Percentiles rank a stretch among this genome's conserved stretches.
Conservation (phyloP, 1,284 basidiomycete species). For the Tilletiaria anomala region DNA sequence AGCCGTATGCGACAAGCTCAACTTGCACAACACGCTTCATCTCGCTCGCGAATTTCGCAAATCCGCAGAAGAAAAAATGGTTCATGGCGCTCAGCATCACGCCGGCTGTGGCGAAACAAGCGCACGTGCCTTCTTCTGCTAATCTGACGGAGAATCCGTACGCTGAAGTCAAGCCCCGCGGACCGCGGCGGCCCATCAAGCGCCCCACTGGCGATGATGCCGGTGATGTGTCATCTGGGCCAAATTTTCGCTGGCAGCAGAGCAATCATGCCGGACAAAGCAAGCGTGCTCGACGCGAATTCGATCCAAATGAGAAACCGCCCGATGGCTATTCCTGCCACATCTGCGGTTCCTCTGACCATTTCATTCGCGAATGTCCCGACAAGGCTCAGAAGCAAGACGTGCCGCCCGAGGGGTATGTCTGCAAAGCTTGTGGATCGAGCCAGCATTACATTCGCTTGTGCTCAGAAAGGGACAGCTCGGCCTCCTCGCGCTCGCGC, state of each 20-base stretch:
- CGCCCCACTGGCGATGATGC: no score
- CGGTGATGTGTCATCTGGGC: no score
- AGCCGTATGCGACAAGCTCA: slow-evolving; percentile 15
- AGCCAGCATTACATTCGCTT: slow-evolving; percentile 17
- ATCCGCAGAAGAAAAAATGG: slow-evolving; percentile 28
- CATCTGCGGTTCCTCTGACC: neutral
- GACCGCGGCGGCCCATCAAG: neutral
- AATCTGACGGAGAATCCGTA: slow-evolving; percentile 13
- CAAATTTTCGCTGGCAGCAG: no score
- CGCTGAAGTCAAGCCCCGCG: neutral
- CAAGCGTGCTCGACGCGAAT: neutral
- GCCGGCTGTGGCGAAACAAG: slow-evolving; percentile 1
- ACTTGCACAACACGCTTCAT: slow-evolving; percentile 23
- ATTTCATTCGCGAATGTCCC: neutral
- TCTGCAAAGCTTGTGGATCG: slow-evolving; percentile 16
- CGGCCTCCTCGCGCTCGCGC: neutral
- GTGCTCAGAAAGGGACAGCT: slow-evolving; percentile 11
- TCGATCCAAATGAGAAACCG: neutral
- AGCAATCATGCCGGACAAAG: neutral
- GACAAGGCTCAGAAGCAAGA: neutral
- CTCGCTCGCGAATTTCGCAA: slow-evolving; percentile 23
- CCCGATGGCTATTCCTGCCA: neutral
- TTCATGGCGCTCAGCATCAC: slow-evolving; percentile 30
- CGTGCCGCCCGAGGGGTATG: slow-evolving; percentile 17
- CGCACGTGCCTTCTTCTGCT: slow-evolving; percentile 1